Conservation (phyloP, 192 early-diverging fungal genomes). For the Coemansia sp. region DNA sequence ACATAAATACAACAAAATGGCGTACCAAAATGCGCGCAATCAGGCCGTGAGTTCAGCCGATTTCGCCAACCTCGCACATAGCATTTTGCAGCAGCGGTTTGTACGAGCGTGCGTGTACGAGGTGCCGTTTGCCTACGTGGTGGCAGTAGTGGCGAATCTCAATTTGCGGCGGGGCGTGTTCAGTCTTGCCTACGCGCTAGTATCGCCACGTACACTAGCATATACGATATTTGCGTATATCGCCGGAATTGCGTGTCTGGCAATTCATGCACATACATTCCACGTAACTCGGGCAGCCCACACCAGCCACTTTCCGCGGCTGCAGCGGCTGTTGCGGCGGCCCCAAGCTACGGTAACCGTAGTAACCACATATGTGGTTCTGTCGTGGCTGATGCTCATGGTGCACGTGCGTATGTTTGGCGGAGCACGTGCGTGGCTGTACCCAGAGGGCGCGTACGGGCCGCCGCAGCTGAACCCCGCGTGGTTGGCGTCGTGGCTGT, state of each 20-base stretch:
- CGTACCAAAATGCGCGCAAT: constrained; percentile 31
- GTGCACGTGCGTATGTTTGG: constrained; percentile 37
- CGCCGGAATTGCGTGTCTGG: constrained; percentile 21
- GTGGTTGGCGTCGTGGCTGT: constrained; percentile 39
- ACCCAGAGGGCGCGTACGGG: constrained; percentile 44
- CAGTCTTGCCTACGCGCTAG: constrained; percentile 19
- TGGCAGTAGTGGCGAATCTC: constrained; percentile 32
- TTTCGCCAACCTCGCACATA: constrained; percentile 44
- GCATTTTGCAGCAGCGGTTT: constrained; percentile 35
- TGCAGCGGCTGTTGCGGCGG: constrained; percentile 46
- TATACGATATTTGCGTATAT: constrained; percentile 35
- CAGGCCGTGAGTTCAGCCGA: constrained; percentile 38
- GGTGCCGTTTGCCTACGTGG: constrained; percentile 34
- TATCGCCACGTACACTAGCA: constrained; percentile 34
- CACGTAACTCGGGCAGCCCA: constrained; percentile 37
- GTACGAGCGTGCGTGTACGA: constrained; percentile 47
- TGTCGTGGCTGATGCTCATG: constrained; percentile 26
- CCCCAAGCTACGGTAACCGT: constrained; percentile 17
- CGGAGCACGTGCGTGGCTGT: constrained; percentile 43
- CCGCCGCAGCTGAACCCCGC: constrained; percentile 50
- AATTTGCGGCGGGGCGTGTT: constrained; percentile 25
- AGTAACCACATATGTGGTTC: constrained; percentile 12
- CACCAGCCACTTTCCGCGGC: constrained; percentile 38
- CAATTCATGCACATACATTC: constrained; percentile 29
- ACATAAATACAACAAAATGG: constrained; percentile 7